phyloP scores from a whole-genome alignment of 2,329 filamentous ascomycete genomes.

The Fusarium albosuccineum region DNA sequence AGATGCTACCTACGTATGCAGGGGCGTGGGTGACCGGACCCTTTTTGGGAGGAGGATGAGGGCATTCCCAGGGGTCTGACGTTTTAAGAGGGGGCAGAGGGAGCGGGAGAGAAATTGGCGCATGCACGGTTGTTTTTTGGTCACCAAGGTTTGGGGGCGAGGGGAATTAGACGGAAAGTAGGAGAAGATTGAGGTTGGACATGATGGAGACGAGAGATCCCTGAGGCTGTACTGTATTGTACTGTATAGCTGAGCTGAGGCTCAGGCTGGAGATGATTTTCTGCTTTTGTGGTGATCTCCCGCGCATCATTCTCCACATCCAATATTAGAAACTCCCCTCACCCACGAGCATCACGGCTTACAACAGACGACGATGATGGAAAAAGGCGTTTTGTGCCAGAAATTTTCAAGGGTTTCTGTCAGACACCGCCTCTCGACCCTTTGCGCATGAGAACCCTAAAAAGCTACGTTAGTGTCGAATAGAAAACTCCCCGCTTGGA shows the following conservation, averaged over 20 bases:
- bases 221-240: neutral
- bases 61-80: slow-evolving; percentile 27
- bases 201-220: neutral
- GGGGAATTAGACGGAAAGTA: slow-evolving; percentile 25
- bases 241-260: slow-evolving; percentile 15
- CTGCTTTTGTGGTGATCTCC: slow-evolving; percentile 41
- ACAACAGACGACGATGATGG: neutral
- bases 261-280: slow-evolving; percentile 28
- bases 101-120: slow-evolving; percentile 7
- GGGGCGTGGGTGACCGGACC: slow-evolving; percentile 13
- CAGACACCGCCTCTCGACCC: slow-evolving; percentile 23
- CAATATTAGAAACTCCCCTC: slow-evolving; percentile 14
- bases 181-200: neutral
- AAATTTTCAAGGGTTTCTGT: slow-evolving; percentile 21
- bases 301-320: slow-evolving; percentile 34
- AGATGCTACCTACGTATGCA: neutral
- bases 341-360: slow-evolving; percentile 16
- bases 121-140: slow-evolving; percentile 21
- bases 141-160: neutral
- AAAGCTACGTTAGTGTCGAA: neutral
- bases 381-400: neutral
- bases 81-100: neutral
- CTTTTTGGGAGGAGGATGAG: slow-evolving; percentile 1
- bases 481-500: neutral
- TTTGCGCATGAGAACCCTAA: slow-evolving; percentile 22